Percentiles rank a stretch among this genome's conserved stretches.
These are phyloP conservation scores for Rhodomyrtus psidioides DNA, from an alignment of 441 rosid species.

Conservation along the genomic window DNA sequence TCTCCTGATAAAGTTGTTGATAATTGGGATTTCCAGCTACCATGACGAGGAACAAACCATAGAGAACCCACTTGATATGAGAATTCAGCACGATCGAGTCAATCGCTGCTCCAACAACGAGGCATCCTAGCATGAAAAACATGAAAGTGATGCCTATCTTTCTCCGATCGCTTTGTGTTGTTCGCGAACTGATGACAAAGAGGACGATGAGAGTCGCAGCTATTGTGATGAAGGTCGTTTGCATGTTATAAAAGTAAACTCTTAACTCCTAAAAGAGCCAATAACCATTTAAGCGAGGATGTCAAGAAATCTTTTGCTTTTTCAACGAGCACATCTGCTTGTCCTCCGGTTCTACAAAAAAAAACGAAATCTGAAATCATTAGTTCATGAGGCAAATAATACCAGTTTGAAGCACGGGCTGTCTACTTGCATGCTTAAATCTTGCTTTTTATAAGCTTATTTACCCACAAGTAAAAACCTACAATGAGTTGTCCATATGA, in stretches of 20 bases:
- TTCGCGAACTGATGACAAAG: no score
- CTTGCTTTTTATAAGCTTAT: neutral
- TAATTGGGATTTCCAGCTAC: neutral
- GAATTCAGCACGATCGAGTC: no score
- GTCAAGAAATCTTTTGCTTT: neutral
- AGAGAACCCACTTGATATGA: no score
- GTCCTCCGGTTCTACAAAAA: neutral
- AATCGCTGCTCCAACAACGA: no score
- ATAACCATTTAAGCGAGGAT: no score
- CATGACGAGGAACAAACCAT: accelerated
- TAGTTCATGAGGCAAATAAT: neutral
- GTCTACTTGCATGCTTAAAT: no score
- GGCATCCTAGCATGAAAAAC: no score
- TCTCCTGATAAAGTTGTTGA: neutral
- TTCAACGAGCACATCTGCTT: neutral
- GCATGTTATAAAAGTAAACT: neutral
- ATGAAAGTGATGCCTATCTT: no score
- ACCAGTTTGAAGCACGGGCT: neutral
- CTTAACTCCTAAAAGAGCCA: neutral
- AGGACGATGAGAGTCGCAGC: neutral
- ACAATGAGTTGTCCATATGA: neutral
- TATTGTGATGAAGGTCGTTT: no score
- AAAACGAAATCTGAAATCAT: neutral
- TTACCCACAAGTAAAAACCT: neutral
- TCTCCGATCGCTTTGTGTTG: no score